Base-by-base conservation (phyloP, 768 basidiomycete genomes). In the Lactarius pseudohatsudake region DNA sequence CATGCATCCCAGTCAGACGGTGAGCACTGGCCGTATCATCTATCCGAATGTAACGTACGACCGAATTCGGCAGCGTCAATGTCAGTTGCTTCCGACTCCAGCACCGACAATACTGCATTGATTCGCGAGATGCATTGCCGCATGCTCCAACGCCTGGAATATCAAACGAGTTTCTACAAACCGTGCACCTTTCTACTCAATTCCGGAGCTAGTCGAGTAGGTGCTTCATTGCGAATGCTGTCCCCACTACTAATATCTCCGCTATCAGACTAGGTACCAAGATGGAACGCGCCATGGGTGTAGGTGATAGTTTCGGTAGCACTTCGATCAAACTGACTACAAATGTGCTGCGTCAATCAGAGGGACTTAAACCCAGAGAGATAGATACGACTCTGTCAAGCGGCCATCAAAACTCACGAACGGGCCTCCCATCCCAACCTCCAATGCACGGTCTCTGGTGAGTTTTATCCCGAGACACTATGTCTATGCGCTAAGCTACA, bases 201-300 rank as follows among this genome's bases (percentile, higher is more conserved):
- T 54, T 66, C 22, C 70, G 69, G 36, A 66, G 65, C 36, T 56
- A 62, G 16, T 71, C 70, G 38, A 69, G 70, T 71, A 60, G 18
- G 62, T 3, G 28, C 8, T 34, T 32, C 22, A 22, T 40, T 40
- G 22, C 18, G 13, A 16, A 32, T 26, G 32, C 9, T 28, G 18
- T 40, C 58, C 11, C 28, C 36, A 32, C 20, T 30, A 13, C 57
- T 60, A 3, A 62, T 57, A 5, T 54, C 40, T 16, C 15, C 11
- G 2, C 26, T 50, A 40, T 30, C 56, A 71, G 70, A 71, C 36
- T 62, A 70, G 20, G 70, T 41, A 69, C 70, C 0, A 68, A 69
- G 43, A 71, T 71, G 70, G 65, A 71, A 32, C 68, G 70, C 3
- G 69, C 60, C 50, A 64, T 71, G 62, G 70, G 70, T 40, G 59